phyloP scores from a whole-genome alignment of 2,329 filamentous ascomycete species.

The Lasiodiplodia theobromae region DNA sequence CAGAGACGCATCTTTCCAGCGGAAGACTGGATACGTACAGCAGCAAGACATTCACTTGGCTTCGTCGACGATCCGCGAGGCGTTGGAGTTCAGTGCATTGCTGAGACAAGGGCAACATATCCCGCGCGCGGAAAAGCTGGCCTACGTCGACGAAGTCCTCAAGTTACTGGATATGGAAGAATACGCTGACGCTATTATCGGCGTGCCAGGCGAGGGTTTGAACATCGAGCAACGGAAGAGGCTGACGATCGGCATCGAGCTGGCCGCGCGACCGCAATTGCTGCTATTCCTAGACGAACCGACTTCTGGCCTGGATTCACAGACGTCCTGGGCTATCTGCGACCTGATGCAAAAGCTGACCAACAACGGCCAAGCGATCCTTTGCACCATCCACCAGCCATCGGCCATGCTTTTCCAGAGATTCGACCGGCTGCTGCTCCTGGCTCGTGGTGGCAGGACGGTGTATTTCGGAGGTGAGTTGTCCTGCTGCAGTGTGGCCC shows the following conservation, averaged over 20 bases:
- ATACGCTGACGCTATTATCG: conserved; percentile 85
- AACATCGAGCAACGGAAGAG: conserved; percentile 67
- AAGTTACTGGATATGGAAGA: conserved; percentile 84
- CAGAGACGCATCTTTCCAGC: conserved; percentile 79
- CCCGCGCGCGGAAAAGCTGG: conserved; percentile 73
- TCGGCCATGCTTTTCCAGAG: conserved; percentile 88
- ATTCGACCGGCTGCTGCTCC: conserved; percentile 78
- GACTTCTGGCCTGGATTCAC: conserved; percentile 71
- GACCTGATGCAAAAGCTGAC: conserved; percentile 44
- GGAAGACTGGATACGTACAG: conserved; percentile 86
- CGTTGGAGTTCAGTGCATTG: conserved; percentile 80
- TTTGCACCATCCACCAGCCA: conserved; percentile 78
- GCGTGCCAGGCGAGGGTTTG: conserved; percentile 79
- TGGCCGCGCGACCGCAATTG: conserved; percentile 64
- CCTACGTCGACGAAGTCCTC: conserved; percentile 86
- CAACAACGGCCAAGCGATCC: conserved; percentile 64
- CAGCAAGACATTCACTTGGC: conserved; percentile 86
- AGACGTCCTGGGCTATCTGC: conserved; percentile 33
- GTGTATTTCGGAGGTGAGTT: conserved; percentile 70
- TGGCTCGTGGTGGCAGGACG: conserved; percentile 74
- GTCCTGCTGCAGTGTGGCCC: too few relatives aligned
- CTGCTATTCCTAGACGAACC: conserved; percentile 78
- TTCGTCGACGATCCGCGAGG: conserved; percentile 82
- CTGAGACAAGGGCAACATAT: conserved; percentile 78
- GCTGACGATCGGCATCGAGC: conserved; percentile 64